Percentiles rank a stretch among this genome's conserved stretches.
These are phyloP conservation scores for Diaporthe eres DNA, from an alignment of 2,329 filamentous ascomycete species.

Conservation along the genomic window DNA sequence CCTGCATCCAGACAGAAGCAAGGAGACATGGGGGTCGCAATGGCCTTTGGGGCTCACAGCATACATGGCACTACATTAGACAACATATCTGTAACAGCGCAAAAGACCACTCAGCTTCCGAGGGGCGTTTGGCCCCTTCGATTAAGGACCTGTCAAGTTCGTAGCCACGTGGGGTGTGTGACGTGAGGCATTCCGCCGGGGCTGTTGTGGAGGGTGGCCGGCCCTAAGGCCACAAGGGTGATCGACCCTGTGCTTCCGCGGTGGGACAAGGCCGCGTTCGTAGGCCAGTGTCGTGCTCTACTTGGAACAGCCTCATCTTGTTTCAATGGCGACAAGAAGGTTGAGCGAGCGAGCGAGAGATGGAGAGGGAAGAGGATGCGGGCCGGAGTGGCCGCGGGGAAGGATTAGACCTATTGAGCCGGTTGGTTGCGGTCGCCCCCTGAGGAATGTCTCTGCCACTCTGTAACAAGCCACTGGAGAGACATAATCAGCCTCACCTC, in stretches of 20 bases:
- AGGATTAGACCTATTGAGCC: neutral
- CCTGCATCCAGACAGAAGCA: slow-evolving; percentile 30
- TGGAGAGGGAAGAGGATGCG: neutral
- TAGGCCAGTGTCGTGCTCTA: neutral
- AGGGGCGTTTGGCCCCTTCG: neutral
- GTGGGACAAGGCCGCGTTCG: slow-evolving; percentile 14
- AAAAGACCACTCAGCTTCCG: slow-evolving; percentile 14
- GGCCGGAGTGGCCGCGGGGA: slow-evolving; percentile 25
- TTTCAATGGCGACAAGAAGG: neutral
- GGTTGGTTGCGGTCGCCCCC: neutral
- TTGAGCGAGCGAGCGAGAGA: neutral
- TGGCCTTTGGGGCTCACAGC: slow-evolving; percentile 4
- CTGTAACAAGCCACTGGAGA: slow-evolving; percentile 32
- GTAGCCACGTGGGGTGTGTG: slow-evolving; percentile 24
- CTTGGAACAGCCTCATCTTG: slow-evolving; percentile 18
- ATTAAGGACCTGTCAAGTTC: slow-evolving; percentile 29
- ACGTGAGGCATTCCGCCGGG: neutral
- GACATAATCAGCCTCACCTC: slow-evolving; percentile 26
- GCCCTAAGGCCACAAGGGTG: neutral
- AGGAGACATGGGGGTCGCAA: neutral
- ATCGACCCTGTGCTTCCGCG: slow-evolving; percentile 19
- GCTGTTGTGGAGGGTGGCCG: neutral
- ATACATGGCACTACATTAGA: slow-evolving; percentile 22
- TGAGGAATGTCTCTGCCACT: slow-evolving; percentile 33
- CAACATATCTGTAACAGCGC: slow-evolving; percentile 18